Evolutionary conservation across 495 filamentous ascomycete species (phyloP), one percentile per base, ranked within the genome.

Genomic region (Penicillium nucicola): DNA sequence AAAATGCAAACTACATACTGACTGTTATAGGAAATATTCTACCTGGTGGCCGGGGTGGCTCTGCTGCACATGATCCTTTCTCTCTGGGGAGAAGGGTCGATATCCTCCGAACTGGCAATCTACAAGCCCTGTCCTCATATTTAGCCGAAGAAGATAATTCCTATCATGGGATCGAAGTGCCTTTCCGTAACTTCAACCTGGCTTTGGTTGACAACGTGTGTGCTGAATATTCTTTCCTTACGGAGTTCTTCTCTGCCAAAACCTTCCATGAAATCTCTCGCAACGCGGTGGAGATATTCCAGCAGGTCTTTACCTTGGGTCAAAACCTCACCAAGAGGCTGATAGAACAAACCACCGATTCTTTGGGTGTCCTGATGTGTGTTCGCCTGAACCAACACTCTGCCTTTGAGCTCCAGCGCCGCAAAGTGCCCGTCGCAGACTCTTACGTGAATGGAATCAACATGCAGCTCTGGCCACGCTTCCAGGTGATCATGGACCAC

Each of bases 381-480:
- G 89, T 98, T n/a, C 85, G 93, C 10, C 70, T 98, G 12, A 97
- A 93, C 61, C 95, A 98, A 57, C 88, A 90, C 55, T 82, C 89
- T 22, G 89, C 91, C 6, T 98, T 97, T 57, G 88, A 96, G 66
- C 78, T 96, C 7, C 93, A 98, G 65, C 81, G 93, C 6, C 84
- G 92, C 38, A 90, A 92, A 60, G 83, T 96, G 2, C 95, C 93
- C 9, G 85, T 89, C 4, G 84, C 87, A 2, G 93, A 98, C 50
- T 80, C 82, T 23, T 97, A 97, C 65, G 86, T 97, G 59, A 98
- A 97, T 66, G 91, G 84, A 14, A 93, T 90, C 18, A 87, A 86
- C 56, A 97, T 98, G 92, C 83, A 89, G 7, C 83, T 98, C 5
- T 98, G 93, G 93, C 93, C 93, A 4, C 85, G 91, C 23, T 89